Base-by-base conservation (phyloP, 768 basidiomycete species). In the Agaricus blazei region DNA sequence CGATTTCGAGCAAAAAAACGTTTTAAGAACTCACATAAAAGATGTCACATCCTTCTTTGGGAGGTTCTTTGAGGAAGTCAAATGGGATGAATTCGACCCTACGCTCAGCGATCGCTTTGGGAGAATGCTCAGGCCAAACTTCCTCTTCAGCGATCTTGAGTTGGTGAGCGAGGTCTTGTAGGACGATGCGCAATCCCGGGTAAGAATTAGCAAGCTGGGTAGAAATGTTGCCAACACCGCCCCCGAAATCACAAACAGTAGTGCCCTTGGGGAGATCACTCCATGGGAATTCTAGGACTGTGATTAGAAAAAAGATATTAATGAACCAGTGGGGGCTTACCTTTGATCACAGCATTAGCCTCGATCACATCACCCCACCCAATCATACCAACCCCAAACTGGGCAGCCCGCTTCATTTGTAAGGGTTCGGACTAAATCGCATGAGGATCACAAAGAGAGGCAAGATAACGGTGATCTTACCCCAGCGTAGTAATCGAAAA, bases 1-100 rank as follows among this genome's bases (percentile, higher is more conserved):
- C 2, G n/a, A 11, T 34, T 19, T 14, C n/a, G 15, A 15, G 8
- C n/a, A 9, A 8, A 7, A 15, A 9, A 6, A n/a, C n/a, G 6
- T 12, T 41, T 41, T 8, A 41, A 41, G 5, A 19, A 41, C 70
- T 53, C 51, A 79, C 77, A 62, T 75, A 76, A 59, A 78, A 77
- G 14, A 76, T 63, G 57, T 76, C 70, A 41, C 69, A 71, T 14
- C 65, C 69, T 11, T 59, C 58, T 36, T 71, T 65, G 1, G 76
- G 74, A 3, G 70, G 47, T 19, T 72, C 69, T 9, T 59, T 60
- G 53, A 77, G 73, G 60, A 79, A 78, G 53, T 79, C 71, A 28
- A 77, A 63, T 0, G 68, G 54, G 19, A 67, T 52, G 57, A 79
- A 75, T n/a, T 67, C 58, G n/a, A 77, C 65, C 9, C 72, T 63